Evolutionary conservation across 192 early-diverging fungal genomes (phyloP).

Genomic region (Entomortierella parvispora): DNA sequence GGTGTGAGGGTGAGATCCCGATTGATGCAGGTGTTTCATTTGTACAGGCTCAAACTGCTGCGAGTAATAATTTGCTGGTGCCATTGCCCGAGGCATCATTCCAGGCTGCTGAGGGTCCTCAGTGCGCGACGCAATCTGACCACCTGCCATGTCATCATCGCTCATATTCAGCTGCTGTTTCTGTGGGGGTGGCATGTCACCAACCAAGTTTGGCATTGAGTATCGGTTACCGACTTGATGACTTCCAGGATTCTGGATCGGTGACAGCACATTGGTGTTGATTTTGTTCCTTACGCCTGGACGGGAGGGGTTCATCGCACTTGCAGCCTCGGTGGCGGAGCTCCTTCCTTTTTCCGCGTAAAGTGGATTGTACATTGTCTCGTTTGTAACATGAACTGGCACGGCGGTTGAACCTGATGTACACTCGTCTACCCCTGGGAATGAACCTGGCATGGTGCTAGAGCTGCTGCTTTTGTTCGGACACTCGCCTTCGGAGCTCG

Average conservation of each 20-base stretch:
- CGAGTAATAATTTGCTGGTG: conserved; percentile 6
- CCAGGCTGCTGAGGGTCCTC: conserved; percentile 22
- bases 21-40: background rate
- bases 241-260: background rate
- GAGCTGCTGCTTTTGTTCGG: background rate
- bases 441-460: conserved; percentile 2
- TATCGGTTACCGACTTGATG: conserved; percentile 20
- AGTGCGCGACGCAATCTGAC: background rate
- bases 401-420: background rate
- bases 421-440: background rate
- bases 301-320: conserved; percentile 14
- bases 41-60: conserved; percentile 13
- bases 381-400: conserved; percentile 10
- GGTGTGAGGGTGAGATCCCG: background rate
- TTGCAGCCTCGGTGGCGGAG: background rate
- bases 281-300: background rate
- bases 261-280: background rate
- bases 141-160: background rate
- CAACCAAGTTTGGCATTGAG: conserved; percentile 38
- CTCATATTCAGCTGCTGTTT: background rate
- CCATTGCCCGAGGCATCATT: conserved; percentile 22
- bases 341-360: conserved; percentile 7
- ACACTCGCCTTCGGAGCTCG: too few relatives aligned
- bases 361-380: conserved; percentile 8
- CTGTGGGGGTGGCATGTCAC: background rate